These are phyloP conservation scores for Stylosanthes scabra DNA, from an alignment of 331 rosid genomes.

Conservation along the genomic window DNA sequence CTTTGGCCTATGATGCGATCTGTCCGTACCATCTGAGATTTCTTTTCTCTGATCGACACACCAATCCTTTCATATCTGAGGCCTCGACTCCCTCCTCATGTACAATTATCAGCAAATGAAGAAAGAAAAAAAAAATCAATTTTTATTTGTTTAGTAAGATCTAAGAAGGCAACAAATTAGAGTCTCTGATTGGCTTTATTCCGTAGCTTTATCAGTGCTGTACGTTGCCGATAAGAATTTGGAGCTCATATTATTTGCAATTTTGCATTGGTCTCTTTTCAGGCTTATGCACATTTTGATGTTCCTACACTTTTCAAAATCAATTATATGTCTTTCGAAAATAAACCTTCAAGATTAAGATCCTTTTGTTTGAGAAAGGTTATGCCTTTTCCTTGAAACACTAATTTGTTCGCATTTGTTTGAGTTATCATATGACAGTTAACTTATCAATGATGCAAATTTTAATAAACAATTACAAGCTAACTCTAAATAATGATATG, in stretches of 20 bases:
- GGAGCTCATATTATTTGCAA: slow-evolving; percentile 74
- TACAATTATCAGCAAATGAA: not conserved
- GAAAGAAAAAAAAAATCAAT: too few species aligned
- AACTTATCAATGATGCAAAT: too few species aligned
- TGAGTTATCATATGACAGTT: too few species aligned
- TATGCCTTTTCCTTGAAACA: too few species aligned
- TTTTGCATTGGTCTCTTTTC: slow-evolving; percentile 37
- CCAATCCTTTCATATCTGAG: slow-evolving; percentile 37
- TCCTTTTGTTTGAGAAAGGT: too few species aligned
- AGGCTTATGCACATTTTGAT: slow-evolving; percentile 74
- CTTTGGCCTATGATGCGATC: slow-evolving; percentile 46
- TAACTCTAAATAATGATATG: too few species aligned
- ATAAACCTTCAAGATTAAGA: too few species aligned
- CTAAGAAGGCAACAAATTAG: slow-evolving; percentile 88
- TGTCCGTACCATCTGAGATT: slow-evolving; percentile 60
- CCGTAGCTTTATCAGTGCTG: slow-evolving; percentile 75
- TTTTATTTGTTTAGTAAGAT: not conserved
- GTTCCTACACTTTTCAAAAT: slow-evolving; percentile 50
- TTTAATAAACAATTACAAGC: too few species aligned
- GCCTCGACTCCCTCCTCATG: not conserved
- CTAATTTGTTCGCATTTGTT: too few species aligned
- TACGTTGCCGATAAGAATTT: slow-evolving; percentile 82
- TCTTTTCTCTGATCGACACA: slow-evolving; percentile 38
- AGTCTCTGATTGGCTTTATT: slow-evolving; percentile 82
- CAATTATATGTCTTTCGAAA: too few species aligned